Evolutionary conservation across 495 filamentous ascomycete species (phyloP).

Genomic region (Achaetomiella virescens): DNA sequence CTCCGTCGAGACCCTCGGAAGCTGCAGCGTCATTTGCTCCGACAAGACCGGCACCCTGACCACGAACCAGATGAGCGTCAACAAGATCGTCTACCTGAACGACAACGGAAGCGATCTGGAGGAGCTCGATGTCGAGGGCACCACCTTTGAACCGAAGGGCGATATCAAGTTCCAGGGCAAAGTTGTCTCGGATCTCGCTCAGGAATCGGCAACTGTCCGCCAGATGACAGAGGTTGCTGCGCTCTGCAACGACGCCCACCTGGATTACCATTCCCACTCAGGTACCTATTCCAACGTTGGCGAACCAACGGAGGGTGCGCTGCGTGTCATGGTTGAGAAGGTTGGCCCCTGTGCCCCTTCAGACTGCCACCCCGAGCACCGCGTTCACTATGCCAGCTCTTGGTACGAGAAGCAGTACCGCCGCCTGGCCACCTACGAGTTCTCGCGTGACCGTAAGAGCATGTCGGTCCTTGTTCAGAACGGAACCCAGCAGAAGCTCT

Average conservation of each 20-base stretch:
- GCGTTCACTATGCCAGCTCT: slow-evolving; percentile 70
- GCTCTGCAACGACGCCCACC: slow-evolving; percentile 79
- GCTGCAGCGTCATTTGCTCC: slow-evolving; percentile 99
- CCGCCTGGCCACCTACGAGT: slow-evolving; percentile 85
- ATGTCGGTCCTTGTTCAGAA: slow-evolving; percentile 91
- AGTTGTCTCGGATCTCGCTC: slow-evolving; percentile 59
- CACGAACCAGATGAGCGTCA: slow-evolving; percentile 99
- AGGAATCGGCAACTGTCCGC: slow-evolving; percentile 67
- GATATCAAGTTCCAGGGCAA: slow-evolving; percentile 62
- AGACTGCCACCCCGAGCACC: slow-evolving; percentile 42
- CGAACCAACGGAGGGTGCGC: slow-evolving; percentile 91
- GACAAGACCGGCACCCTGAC: slow-evolving; percentile 99
- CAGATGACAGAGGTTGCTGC: slow-evolving; percentile 84
- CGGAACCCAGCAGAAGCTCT: slow-evolving; percentile 62
- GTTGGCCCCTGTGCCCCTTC: slow-evolving; percentile 57
- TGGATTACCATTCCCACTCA: slow-evolving; percentile 74
- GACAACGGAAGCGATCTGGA: slow-evolving; percentile 68
- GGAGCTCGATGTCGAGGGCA: slow-evolving; percentile 87
- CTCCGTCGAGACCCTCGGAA: slow-evolving; percentile 95
- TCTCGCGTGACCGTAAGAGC: slow-evolving; percentile 96
- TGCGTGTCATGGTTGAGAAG: slow-evolving; percentile 90
- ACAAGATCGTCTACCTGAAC: slow-evolving; percentile 78
- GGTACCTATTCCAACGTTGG: slow-evolving; percentile 77
- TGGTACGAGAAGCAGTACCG: slow-evolving; percentile 74
- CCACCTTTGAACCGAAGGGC: slow-evolving; percentile 84